These are phyloP conservation scores for Scolecobasidium constrictum DNA, from an alignment of 2,329 filamentous ascomycete species.

Conservation along the genomic window DNA sequence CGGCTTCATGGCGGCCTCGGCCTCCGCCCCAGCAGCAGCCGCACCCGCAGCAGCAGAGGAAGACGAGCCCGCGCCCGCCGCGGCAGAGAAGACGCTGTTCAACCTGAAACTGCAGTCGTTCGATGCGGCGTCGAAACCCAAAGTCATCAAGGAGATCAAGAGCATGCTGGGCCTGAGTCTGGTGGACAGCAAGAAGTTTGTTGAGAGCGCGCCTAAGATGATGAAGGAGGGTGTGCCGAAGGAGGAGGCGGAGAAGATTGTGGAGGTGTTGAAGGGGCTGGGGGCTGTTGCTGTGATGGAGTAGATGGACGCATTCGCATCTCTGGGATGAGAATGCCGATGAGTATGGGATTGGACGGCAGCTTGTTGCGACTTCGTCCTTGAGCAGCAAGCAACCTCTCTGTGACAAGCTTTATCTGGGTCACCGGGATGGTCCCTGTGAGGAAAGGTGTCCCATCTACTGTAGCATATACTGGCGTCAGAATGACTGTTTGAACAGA, in stretches of 20 bases:
- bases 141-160: conserved; percentile 99
- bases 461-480: too few species aligned
- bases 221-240: conserved; percentile 99
- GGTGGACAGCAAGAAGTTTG: conserved; percentile 99
- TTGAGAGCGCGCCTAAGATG: conserved; percentile 93
- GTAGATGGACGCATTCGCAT: conserved; percentile 35
- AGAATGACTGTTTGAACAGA: too few species aligned
- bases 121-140: conserved; percentile 82
- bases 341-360: too few species aligned
- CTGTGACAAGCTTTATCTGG: too few species aligned
- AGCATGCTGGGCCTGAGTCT: conserved; percentile 84
- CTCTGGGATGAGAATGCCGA: not conserved
- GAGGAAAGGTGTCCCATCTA: too few species aligned
- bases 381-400: too few species aligned
- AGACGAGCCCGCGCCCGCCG: conserved; percentile 78
- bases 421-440: too few species aligned
- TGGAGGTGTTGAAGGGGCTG: conserved; percentile 85
- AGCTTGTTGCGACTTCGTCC: too few species aligned
- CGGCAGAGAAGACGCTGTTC: conserved; percentile 92
- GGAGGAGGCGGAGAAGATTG: conserved; percentile 98
- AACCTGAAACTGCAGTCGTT: conserved; percentile 88
- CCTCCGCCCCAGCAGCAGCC: conserved; percentile 52
- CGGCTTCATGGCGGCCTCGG: conserved; percentile 66
- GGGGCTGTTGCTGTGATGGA: conserved; percentile 88
- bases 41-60: conserved; percentile 56